These are phyloP conservation scores for Fagus sylvatica DNA, from an alignment of 306 rosid genomes.

Conservation along the genomic window DNA sequence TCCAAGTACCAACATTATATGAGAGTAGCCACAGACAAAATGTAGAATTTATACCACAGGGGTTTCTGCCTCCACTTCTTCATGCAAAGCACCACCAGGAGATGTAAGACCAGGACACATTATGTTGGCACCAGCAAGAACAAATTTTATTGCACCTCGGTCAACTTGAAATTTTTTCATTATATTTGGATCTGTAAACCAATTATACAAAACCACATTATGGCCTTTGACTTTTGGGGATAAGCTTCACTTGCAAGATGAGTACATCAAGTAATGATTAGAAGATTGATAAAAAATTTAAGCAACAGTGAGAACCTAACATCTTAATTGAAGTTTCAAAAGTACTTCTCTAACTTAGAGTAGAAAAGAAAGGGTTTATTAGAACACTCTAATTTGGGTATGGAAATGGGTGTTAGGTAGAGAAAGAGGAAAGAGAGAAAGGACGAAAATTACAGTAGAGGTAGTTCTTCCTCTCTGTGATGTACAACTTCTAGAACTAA, in stretches of 20 bases:
- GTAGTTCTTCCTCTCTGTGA: neutral
- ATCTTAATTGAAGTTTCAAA: neutral
- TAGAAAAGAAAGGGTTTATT: conserved; percentile 1
- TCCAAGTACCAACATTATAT: conserved; percentile 1
- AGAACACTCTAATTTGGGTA: conserved; percentile 16
- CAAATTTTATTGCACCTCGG: conserved; percentile 90
- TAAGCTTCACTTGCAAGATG: conserved; percentile 1
- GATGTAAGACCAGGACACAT: conserved; percentile 99
- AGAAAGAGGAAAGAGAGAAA: conserved; percentile 2
- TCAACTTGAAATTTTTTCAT: conserved; percentile 96
- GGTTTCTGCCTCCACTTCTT: conserved; percentile 75
- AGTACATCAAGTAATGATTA: neutral
- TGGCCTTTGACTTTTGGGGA: neutral
- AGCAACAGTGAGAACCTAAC: neutral
- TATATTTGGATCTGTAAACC: conserved; percentile 75
- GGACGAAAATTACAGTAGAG: neutral
- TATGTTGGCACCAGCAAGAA: conserved; percentile 96
- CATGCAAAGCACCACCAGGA: conserved; percentile 89
- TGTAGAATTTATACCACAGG: conserved; percentile 72
- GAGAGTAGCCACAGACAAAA: neutral
- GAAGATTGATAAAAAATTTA: neutral
- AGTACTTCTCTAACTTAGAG: neutral
- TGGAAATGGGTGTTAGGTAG: no score
- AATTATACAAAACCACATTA: conserved; percentile 3
- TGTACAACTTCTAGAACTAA: neutral